These are phyloP conservation scores for Jatropha multifida DNA, from an alignment of 441 rosid genomes.

Conservation along the genomic window DNA sequence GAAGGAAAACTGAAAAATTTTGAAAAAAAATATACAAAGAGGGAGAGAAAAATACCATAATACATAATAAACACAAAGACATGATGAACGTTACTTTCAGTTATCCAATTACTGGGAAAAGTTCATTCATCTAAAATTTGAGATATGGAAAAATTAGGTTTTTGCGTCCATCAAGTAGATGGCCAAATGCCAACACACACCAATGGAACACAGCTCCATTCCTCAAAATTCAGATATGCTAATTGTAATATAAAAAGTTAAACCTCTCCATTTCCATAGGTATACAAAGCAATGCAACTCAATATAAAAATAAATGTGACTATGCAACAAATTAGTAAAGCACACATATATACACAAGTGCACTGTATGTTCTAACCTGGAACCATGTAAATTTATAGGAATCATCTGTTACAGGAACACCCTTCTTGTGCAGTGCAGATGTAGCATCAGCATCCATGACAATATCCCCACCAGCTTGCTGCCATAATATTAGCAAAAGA, in stretches of 20 bases:
- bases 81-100: background rate
- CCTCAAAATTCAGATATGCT: background rate
- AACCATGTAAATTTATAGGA: slow-evolving; percentile 80
- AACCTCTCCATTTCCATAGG: background rate
- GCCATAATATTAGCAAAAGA: slow-evolving; percentile 28
- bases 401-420: slow-evolving; percentile 72
- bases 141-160: background rate
- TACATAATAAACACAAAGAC: background rate
- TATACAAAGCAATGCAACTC: background rate
- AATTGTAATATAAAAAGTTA: background rate
- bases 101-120: background rate
- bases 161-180: background rate
- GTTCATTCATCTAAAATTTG: background rate
- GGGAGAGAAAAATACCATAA: background rate
- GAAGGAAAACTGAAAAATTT: background rate
- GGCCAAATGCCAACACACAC: background rate
- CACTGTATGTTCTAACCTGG: slow-evolving; percentile 47
- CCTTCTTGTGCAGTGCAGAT: slow-evolving; percentile 69
- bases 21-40: background rate
- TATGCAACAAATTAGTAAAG: background rate
- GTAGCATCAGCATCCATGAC: slow-evolving; percentile 98
- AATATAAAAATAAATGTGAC: background rate
- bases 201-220: background rate
- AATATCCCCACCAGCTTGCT: slow-evolving; percentile 92
- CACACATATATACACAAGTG: background rate